Conservation (phyloP, 1,284 basidiomycete genomes). For the Farysia itapuensis region DNA sequence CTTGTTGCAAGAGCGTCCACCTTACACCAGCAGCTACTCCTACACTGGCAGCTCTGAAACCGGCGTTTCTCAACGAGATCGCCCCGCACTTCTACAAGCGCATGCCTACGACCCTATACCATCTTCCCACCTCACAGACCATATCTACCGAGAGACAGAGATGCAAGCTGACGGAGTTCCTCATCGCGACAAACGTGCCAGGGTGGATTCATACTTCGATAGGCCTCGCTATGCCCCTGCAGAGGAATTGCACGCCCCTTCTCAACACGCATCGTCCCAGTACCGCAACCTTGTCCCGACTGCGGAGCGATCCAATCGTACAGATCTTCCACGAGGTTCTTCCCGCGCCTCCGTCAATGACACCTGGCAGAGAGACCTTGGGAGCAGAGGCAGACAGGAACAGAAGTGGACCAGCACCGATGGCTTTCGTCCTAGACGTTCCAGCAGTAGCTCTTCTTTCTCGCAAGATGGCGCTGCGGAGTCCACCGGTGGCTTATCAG, state of each 20-base stretch:
- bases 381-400: background rate
- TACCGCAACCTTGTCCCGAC: no score
- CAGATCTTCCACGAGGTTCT: no score
- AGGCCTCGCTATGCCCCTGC: background rate
- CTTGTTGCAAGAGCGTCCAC: no score
- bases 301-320: no score
- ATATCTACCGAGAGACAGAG: no score
- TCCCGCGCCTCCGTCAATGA: background rate
- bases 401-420: background rate
- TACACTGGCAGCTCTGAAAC: background rate
- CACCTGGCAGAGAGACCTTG: background rate
- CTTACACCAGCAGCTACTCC: background rate
- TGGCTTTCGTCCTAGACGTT: no score
- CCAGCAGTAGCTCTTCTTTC: background rate
- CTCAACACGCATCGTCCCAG: no score
- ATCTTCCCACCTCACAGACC: background rate
- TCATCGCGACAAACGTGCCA: slow-evolving; percentile 27
- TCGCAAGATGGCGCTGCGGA: slow-evolving; percentile 4
- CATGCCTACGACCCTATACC: background rate
- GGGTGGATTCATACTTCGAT: slow-evolving; percentile 20
- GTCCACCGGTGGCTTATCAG: slow-evolving; percentile 8
- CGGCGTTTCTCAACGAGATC: background rate
- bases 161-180: background rate
- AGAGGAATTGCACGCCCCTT: no score
- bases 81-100: background rate